Evolutionary conservation across 345 rosid genomes (phyloP), one percentile per base, ranked within the genome.

Genomic region (Barbarea vulgaris): DNA sequence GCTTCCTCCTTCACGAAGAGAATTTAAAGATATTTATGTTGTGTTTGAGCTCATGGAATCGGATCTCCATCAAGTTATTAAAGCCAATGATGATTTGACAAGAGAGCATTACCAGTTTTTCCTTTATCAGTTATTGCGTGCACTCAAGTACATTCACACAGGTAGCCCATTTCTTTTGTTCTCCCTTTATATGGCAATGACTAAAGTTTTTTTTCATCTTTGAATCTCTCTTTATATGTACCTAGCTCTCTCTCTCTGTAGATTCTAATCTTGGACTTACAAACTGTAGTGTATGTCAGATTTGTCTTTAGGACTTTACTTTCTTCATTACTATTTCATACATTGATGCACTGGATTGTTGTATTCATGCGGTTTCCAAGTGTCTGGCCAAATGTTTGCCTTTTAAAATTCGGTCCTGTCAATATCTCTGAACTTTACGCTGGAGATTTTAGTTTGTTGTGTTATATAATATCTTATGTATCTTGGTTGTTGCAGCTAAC

Each of bases 1-100:
- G 98, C 85, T 91, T 25, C 97, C 97, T 22, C 98, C 98, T 57
- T 93, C 98, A 1, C 67, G 93, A 51, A 86, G 96, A 85, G 97
- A 93, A 48, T 93, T 93, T 31, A 93, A 89, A 83, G 97, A 93
- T 81, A 93, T 93, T 47, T 93, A 85, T 85, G 98, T 93, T 67
- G 98, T 93, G 73, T 93, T 93, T 65, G 98, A 93, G 87, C 90
- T 91, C 68, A 93, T 93, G 98, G 97, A 93, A 73, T 91, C 97
- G 0, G 96, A 93, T 81, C 96, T 93, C 67, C 97, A 93, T 82
- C 97, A 91, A 81, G 98, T 93, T 71, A 93, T 93, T 63, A 93
- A 91, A 81, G 98, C 97, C 36, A 93, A 93, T 77, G 98, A 93
- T 78, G 98, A 93, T 78, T 84, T 93, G 86, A 93, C 98, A 0